Conservation (phyloP, 208 protist species). For the Wallacemonas collosoma region DNA sequence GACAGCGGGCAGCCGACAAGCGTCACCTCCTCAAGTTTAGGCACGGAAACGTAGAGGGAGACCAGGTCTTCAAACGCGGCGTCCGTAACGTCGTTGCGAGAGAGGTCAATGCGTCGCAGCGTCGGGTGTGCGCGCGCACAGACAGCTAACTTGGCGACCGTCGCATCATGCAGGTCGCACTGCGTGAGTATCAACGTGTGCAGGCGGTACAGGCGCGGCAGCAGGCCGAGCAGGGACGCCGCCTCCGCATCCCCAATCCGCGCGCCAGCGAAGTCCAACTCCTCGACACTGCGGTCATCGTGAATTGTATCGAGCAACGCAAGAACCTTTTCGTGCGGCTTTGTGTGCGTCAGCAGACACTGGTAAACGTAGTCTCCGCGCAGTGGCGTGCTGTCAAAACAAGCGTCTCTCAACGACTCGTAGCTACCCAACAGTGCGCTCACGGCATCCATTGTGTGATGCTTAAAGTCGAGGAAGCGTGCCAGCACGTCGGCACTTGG, state of each 20-base stretch:
- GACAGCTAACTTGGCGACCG: constrained; percentile 26
- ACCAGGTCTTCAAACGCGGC: constrained; percentile 30
- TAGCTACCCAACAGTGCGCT: constrained; percentile 35
- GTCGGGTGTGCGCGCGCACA: constrained; percentile 45
- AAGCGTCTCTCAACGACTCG: constrained; percentile 26
- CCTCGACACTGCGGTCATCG: constrained; percentile 19
- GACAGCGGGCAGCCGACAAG: constrained; percentile 48
- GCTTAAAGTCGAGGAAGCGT: constrained; percentile 37
- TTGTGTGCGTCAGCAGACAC: constrained; percentile 42
- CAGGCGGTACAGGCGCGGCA: constrained; percentile 58
- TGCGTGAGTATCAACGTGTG: constrained; percentile 53
- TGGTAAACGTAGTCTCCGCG: constrained; percentile 61
- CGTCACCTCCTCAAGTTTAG: constrained; percentile 32
- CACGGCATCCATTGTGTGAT: constrained; percentile 32
- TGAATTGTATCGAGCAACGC: constrained; percentile 19
- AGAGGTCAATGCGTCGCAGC: constrained; percentile 50
- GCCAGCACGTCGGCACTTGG: not conserved
- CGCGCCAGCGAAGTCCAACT: constrained; percentile 35
- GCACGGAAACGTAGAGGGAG: constrained; percentile 35
- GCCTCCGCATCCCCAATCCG: constrained; percentile 50
- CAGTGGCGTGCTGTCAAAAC: constrained; percentile 37
- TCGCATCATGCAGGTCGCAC: constrained; percentile 54
- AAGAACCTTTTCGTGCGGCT: constrained; percentile 51
- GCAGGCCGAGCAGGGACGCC: constrained; percentile 34
- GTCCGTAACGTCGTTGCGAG: constrained; percentile 59